phyloP scores from a whole-genome alignment of 441 rosid genomes.

The Theobroma grandiflorum region DNA sequence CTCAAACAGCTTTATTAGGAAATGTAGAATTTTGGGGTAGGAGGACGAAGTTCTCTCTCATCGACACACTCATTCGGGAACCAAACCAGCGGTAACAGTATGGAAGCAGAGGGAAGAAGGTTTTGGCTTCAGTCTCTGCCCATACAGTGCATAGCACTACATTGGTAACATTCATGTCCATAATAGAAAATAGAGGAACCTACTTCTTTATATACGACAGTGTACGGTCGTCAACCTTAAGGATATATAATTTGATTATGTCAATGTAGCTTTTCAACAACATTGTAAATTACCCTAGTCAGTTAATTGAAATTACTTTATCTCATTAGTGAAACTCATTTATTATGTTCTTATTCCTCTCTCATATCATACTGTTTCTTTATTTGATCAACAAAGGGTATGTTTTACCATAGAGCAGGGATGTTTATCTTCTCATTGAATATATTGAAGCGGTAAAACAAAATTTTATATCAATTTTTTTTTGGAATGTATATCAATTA shows the following conservation, averaged over 20 bases:
- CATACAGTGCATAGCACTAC: constrained; percentile 29
- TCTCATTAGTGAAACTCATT: constrained; percentile 10
- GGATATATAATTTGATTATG: constrained; percentile 16
- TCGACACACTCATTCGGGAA: constrained; percentile 26
- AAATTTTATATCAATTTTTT: too few relatives aligned
- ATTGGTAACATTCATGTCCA: constrained; percentile 49
- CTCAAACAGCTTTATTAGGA: constrained; percentile 72
- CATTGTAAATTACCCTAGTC: constrained; percentile 39
- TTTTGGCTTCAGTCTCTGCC: constrained; percentile 85
- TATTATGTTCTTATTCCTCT: background rate
- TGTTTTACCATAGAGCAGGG: too few relatives aligned
- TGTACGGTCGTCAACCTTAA: constrained; percentile 28
- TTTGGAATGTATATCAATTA: too few relatives aligned
- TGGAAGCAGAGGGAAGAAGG: constrained; percentile 85
- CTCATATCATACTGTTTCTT: too few relatives aligned
- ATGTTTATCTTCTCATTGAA: too few relatives aligned
- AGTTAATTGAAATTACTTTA: constrained; percentile 15
- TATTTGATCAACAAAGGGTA: too few relatives aligned
- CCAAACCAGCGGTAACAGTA: constrained; percentile 30
- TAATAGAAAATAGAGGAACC: constrained; percentile 51
- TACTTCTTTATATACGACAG: constrained; percentile 30
- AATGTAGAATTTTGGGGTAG: constrained; percentile 74
- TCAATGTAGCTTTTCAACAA: constrained; percentile 31
- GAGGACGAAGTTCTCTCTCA: constrained; percentile 40
- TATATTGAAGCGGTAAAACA: too few relatives aligned